Evolutionary conservation across 116 monocot genomes (phyloP).

Genomic region (Iris pallida): DNA sequence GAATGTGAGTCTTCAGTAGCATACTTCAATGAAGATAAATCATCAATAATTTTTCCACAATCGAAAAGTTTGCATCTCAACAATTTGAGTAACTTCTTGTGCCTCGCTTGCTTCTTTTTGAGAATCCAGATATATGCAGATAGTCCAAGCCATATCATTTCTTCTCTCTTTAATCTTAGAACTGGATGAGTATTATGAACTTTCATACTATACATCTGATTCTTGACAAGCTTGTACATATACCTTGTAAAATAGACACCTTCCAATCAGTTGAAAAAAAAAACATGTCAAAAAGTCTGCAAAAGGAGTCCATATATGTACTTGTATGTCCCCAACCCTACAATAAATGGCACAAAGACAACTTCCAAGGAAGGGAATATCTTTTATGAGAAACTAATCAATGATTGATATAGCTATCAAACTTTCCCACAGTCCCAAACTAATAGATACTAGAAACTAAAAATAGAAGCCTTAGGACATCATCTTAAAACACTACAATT

Average conservation of each 20-base stretch:
- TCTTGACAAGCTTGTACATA: slow-evolving; percentile 70
- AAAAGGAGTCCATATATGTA: slow-evolving; percentile 1
- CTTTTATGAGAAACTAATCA: neutral
- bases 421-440: no score
- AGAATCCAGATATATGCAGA: slow-evolving; percentile 65
- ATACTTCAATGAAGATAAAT: slow-evolving; percentile 36
- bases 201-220: slow-evolving; percentile 46
- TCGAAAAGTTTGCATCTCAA: slow-evolving; percentile 32
- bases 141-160: slow-evolving; percentile 69
- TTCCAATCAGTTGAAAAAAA: neutral
- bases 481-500: no score
- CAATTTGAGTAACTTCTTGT: slow-evolving; percentile 49
- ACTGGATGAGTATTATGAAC: slow-evolving; percentile 26
- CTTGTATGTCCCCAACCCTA: neutral
- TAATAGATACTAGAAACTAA: no score
- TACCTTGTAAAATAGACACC: slow-evolving; percentile 33
- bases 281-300: neutral
- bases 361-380: neutral
- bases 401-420: neutral
- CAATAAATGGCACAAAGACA: neutral
- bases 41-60: neutral
- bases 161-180: slow-evolving; percentile 44
- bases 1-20: slow-evolving; percentile 88
- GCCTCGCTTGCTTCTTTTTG: slow-evolving; percentile 66
- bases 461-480: no score